A percentile compares a stretch with the other conserved stretches of the same genome.
phyloP scores from a whole-genome alignment of 2,329 filamentous ascomycete species.

The Cryphonectria carpinicola region DNA sequence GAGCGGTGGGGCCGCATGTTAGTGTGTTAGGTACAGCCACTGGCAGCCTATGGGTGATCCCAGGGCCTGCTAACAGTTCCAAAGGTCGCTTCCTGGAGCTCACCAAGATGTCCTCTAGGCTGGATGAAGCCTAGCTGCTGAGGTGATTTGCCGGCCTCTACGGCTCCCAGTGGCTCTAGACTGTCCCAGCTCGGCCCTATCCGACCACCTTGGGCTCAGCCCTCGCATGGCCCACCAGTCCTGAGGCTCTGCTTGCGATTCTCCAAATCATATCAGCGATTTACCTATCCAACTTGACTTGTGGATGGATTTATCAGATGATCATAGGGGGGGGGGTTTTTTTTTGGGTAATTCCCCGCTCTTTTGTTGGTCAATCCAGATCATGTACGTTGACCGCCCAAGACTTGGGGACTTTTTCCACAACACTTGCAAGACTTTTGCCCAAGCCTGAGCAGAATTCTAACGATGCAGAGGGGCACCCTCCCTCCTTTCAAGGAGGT shows the following conservation, averaged over 20 bases:
- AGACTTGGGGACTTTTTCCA: too few relatives aligned
- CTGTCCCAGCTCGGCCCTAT: constrained; percentile 13
- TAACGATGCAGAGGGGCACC: neutral
- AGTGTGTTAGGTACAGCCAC: neutral
- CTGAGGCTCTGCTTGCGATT: constrained; percentile 1
- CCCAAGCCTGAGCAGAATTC: neutral
- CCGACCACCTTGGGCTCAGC: constrained; percentile 7
- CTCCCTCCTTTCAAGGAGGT: neutral
- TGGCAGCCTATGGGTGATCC: neutral
- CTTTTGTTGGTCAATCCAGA: too few relatives aligned
- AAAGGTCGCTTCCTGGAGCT: neutral
- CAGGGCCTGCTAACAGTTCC: constrained; percentile 3
- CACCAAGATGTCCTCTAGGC: constrained; percentile 4
- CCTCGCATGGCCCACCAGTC: neutral
- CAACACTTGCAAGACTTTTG: neutral
- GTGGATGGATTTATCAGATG: neutral
- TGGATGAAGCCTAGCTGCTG: constrained; percentile 10
- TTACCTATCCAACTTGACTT: neutral
- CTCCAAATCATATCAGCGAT: neutral
- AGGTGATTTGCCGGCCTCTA: constrained; percentile 3
- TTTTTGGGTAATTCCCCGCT: too few relatives aligned
- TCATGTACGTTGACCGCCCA: neutral
- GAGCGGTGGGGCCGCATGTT: neutral
- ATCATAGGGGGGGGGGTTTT: too few relatives aligned
- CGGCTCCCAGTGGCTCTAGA: neutral